Percentiles rank a stretch among this genome's conserved stretches.
phyloP scores from a whole-genome alignment of 371 early-diverging fungal genomes.

The Neoconidiobolus thromboides region DNA sequence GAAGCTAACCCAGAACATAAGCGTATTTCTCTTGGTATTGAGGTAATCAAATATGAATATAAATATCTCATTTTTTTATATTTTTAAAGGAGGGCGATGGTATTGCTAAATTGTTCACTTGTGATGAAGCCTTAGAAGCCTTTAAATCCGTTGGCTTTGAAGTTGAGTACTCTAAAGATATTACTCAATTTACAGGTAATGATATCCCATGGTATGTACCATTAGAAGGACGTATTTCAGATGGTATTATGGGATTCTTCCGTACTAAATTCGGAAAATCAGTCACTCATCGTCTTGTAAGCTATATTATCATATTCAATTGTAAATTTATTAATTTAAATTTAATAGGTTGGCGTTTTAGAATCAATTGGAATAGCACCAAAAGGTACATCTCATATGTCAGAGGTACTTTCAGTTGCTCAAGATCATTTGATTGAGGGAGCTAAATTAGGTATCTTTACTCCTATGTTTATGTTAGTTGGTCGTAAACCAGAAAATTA shows the following conservation, averaged over 20 bases:
- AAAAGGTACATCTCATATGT: slow-evolving; percentile 58
- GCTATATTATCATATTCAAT: slow-evolving; percentile 6
- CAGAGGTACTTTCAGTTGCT: slow-evolving; percentile 54
- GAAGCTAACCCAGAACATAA: slow-evolving; percentile 45
- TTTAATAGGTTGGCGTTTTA: slow-evolving; percentile 17
- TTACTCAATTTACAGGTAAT: slow-evolving; percentile 39
- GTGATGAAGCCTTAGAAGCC: slow-evolving; percentile 43
- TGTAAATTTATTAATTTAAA: not conserved
- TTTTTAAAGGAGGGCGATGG: slow-evolving; percentile 46
- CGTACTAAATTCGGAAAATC: slow-evolving; percentile 19
- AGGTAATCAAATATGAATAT: slow-evolving; percentile 17
- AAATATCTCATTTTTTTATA: not conserved
- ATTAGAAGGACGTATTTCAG: slow-evolving; percentile 47
- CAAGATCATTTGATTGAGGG: slow-evolving; percentile 61
- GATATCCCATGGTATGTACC: slow-evolving; percentile 65
- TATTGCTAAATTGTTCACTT: slow-evolving; percentile 62
- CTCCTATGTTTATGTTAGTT: slow-evolving; percentile 86
- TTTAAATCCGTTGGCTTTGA: slow-evolving; percentile 72
- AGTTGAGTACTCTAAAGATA: slow-evolving; percentile 39
- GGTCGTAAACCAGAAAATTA: slow-evolving; percentile 51
- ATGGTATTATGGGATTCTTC: slow-evolving; percentile 26
- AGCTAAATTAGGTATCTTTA: slow-evolving; percentile 55
- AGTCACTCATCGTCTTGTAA: slow-evolving; percentile 13
- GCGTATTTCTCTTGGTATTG: slow-evolving; percentile 58
- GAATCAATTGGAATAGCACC: slow-evolving; percentile 69